Evolutionary conservation across 2,329 filamentous ascomycete species (phyloP), one percentile per base, ranked within the genome.

Genomic region (Pochonia chlamydosporia): DNA sequence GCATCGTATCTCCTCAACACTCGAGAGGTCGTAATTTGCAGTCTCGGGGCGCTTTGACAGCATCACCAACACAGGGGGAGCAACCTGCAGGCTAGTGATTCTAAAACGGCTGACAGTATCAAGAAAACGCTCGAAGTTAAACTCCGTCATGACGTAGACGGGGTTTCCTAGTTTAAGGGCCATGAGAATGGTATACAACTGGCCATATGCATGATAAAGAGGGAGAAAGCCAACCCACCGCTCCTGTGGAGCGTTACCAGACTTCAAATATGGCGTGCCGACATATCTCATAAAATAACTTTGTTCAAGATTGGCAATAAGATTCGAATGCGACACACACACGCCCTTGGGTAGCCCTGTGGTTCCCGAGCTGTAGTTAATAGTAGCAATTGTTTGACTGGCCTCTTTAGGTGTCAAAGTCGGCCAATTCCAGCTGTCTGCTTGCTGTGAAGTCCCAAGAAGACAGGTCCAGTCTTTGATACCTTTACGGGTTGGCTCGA

Each of bases 161-260:
- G 74, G 72, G 1, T 74, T 61, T 2, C 63, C 59, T 24, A 70
- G 62, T 51, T 66, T 70, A 11, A 68, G 59, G 0, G 70, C 69
- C 53, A 72, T 67, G 24, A 79, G 61, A 49, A 73, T 74, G 47
- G 75, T 74, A 47, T 72, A 70, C 3, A 76, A 66, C 57, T 82
- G 78, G 3, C 75, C 75, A 51, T 76, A 79, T 6, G 78, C 78
- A 56, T 84, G 80, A 56, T 82, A 85, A 59, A 85, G 76, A 1
- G 85, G 85, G 11, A 88, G 65, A 59, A 86, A 84, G 41, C 80
- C 73, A 24, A 77, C 55, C 71, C 74, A 77, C 33, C 73, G 64
- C 54, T 76, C 75, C 8, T 61, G 58, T 20, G 69, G 69, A 30
- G 65, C 63, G 3, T 65, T 37, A 3, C 63, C 54, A 50, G 46